These are phyloP conservation scores for Babesia sp. DNA, from an alignment of 169 alveolate species.

Conservation along the genomic window DNA sequence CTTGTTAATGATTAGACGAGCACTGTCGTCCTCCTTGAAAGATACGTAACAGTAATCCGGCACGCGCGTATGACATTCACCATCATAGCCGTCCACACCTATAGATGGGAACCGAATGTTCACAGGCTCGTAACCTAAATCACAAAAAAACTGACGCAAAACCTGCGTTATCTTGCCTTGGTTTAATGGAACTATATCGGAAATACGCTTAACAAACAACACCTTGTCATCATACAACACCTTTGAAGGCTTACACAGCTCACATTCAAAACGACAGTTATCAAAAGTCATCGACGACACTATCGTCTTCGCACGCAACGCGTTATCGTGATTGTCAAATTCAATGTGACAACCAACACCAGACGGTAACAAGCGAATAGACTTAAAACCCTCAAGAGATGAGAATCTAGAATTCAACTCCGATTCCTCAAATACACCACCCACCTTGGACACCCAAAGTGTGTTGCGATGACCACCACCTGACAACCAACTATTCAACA, in stretches of 20 bases:
- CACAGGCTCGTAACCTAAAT: conserved; percentile 25
- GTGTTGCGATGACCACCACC: conserved; percentile 33
- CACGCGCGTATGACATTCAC: conserved; percentile 10
- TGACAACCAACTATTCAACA: conserved; percentile 30
- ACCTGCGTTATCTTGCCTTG: conserved; percentile 39
- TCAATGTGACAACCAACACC: conserved; percentile 59
- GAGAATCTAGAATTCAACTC: conserved; percentile 21
- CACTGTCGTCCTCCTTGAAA: conserved; percentile 61
- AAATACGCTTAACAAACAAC: conserved; percentile 63
- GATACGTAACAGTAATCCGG: conserved; percentile 69
- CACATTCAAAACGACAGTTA: conserved; percentile 6
- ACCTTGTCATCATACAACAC: conserved; percentile 71
- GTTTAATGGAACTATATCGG: conserved; percentile 34
- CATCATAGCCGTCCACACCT: conserved; percentile 14
- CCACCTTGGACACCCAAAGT: conserved; percentile 34
- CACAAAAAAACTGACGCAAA: conserved; percentile 47
- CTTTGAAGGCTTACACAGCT: conserved; percentile 67
- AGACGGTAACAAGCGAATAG: conserved; percentile 20
- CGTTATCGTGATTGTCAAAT: conserved; percentile 66
- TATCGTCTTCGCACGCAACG: conserved; percentile 28
- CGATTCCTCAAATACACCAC: neutral
- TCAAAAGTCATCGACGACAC: conserved; percentile 24
- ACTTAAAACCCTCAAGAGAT: conserved; percentile 28
- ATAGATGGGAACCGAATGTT: conserved; percentile 63
- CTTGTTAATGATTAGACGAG: conserved; percentile 56